These are phyloP conservation scores for Ustilago loliicola DNA, from an alignment of 1,284 basidiomycete genomes.

Conservation along the genomic window DNA sequence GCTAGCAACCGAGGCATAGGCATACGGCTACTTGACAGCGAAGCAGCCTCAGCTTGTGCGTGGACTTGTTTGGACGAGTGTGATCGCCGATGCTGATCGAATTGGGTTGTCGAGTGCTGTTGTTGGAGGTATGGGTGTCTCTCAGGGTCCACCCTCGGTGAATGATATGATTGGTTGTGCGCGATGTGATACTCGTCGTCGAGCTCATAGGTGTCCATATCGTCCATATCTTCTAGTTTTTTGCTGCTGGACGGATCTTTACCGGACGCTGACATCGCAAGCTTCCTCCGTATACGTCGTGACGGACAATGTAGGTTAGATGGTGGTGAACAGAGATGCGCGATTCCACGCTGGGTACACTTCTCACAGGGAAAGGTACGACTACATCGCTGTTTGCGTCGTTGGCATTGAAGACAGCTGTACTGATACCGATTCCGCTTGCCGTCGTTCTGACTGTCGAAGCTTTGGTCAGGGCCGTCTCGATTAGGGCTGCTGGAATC, in stretches of 20 bases:
- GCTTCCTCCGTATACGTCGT: conserved; percentile 38
- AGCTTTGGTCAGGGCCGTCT: conserved; percentile 14
- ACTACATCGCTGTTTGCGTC: conserved; percentile 47
- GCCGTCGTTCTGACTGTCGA: conserved; percentile 23
- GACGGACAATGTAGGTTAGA: conserved; percentile 41
- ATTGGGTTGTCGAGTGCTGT: not conserved
- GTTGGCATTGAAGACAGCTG: conserved; percentile 48
- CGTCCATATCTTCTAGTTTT: conserved; percentile 19
- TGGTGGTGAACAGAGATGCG: conserved; percentile 42
- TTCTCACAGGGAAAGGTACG: conserved; percentile 48
- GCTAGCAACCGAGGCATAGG: conserved; percentile 10
- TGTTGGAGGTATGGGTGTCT: conserved; percentile 3
- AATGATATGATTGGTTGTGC: not conserved
- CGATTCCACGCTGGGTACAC: conserved; percentile 45
- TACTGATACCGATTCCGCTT: conserved; percentile 53
- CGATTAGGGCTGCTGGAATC: not conserved
- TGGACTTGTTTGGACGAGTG: conserved; percentile 11
- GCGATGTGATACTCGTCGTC: conserved; percentile 26
- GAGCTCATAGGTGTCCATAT: conserved; percentile 42
- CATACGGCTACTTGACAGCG: conserved; percentile 13
- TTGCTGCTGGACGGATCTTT: not conserved
- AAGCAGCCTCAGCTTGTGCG: not conserved
- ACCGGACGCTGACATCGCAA: conserved; percentile 13
- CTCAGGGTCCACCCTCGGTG: no score
- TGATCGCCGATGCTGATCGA: conserved; percentile 16